These are phyloP conservation scores for Alternaria gansuensis DNA, from an alignment of 2,329 filamentous ascomycete genomes.

Conservation along the genomic window DNA sequence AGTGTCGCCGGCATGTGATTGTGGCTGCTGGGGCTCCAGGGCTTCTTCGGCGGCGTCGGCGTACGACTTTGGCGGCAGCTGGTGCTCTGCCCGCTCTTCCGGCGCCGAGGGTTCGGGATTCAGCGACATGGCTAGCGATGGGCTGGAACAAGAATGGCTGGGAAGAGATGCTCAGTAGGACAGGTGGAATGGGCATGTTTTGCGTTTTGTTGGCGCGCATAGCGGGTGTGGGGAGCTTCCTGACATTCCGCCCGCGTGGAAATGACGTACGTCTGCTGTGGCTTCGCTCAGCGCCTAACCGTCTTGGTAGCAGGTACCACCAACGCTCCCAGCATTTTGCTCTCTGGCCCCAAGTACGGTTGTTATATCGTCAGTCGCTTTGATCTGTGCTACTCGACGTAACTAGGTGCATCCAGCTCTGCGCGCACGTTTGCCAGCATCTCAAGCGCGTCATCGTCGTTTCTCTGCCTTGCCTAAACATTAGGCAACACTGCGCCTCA, in stretches of 20 bases:
- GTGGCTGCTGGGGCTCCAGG: conserved; percentile 35
- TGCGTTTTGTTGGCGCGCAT: conserved; percentile 35
- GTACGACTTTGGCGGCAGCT: conserved; percentile 56
- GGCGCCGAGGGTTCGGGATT: conserved; percentile 55
- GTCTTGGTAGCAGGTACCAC: not conserved
- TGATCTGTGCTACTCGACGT: not conserved
- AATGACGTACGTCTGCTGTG: conserved; percentile 29
- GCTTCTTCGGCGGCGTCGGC: conserved; percentile 54
- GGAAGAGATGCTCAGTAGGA: conserved; percentile 12
- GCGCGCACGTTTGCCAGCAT: conserved; percentile 6
- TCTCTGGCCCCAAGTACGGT: not conserved
- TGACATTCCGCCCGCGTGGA: conserved; percentile 24
- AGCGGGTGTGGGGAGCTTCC: conserved; percentile 32
- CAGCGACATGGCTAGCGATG: conserved; percentile 50
- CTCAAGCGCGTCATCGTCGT: too few species aligned
- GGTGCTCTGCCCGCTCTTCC: conserved; percentile 50
- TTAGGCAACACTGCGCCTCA: conserved; percentile 19
- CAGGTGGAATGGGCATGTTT: conserved; percentile 16
- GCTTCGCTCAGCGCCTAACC: not conserved
- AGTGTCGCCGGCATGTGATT: conserved; percentile 35
- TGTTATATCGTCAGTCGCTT: not conserved
- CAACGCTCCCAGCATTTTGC: not conserved
- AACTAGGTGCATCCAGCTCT: not conserved
- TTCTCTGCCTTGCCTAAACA: too few species aligned
- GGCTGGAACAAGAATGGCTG: conserved; percentile 9